Evolutionary conservation across 2,329 filamentous ascomycete species (phyloP), one percentile per base, ranked within the genome.

Genomic region (Trematosphaeria pertusa): DNA sequence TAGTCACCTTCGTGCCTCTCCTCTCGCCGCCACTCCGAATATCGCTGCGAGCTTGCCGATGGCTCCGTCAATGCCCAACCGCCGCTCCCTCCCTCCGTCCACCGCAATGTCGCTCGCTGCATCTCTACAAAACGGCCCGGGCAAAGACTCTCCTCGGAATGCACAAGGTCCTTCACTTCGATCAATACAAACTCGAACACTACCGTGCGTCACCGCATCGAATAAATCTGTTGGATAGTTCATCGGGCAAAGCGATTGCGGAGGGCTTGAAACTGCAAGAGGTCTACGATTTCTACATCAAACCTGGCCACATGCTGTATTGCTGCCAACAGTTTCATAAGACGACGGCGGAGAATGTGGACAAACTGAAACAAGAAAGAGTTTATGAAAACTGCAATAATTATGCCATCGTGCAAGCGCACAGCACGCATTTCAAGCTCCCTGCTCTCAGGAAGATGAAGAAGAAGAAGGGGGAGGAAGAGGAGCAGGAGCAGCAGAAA

Each of bases 111-210:
- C 48, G 65, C 36, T 42, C 51, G 14, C 45, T 69, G 14, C 51
- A 61, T 33, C 58, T 68, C 18, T 67, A 65, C 59, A 63, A 62
- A 43, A 61, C 59, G 14, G 63, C 65, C 22, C 50, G 26, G 37
- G 45, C 62, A 14, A 58, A 50, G 40, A 62, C 59, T 8, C 42
- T 51, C 7, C 42, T 64, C 8, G 64, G 64, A 6, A 53, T 54
- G 52, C 62, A 68, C 52, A 66, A 65, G 32, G 17, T 65, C 4
- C 22, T 67, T 4, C 38, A 30, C 6, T 67, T 65, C 10, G 15
- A 38, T 0, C 20, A 12, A 3, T 67, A 63, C 36, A 5, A 49
- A 0, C n/a, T n/a, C 2, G 50, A 14, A 44, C 51, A n/a, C 33
- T 37, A 0, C 56, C 45, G 2, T 38, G 33, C 9, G 18, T 58